These are phyloP conservation scores for Nothophoma quercina DNA, from an alignment of 2,329 filamentous ascomycete species.

Conservation along the genomic window DNA sequence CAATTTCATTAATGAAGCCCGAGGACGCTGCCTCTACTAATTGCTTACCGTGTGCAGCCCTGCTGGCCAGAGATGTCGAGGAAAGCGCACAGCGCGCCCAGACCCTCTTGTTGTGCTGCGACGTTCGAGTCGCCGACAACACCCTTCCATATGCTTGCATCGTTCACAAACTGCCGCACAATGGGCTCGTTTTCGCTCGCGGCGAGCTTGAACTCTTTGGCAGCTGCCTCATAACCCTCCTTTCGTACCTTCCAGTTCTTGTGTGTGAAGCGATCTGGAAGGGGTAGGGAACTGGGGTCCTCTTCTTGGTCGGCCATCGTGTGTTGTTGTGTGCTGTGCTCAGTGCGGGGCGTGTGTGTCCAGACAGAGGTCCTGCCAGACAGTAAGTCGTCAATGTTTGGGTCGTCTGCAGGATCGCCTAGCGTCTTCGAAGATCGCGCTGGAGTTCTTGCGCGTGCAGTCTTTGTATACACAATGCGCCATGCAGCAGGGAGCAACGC, in stretches of 20 bases:
- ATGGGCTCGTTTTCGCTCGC: constrained; percentile 85
- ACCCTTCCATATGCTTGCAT: constrained; percentile 87
- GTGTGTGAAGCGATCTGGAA: constrained; percentile 82
- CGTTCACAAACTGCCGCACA: constrained; percentile 86
- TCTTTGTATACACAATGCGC: not conserved
- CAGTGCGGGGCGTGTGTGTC: constrained; percentile 16
- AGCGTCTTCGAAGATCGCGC: not conserved
- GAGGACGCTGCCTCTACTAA: not conserved
- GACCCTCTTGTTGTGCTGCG: constrained; percentile 91
- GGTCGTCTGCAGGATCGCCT: constrained; percentile 1
- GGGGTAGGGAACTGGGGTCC: constrained; percentile 77
- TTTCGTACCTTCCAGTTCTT: constrained; percentile 99
- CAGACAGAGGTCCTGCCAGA: constrained; percentile 3
- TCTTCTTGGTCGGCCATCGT: constrained; percentile 83
- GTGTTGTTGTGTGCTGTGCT: constrained; percentile 17
- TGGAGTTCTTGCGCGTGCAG: constrained; percentile 6
- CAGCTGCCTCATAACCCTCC: constrained; percentile 89
- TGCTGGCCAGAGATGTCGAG: constrained; percentile 88
- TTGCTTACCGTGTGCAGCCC: constrained; percentile 71
- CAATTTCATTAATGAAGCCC: constrained; percentile 23
- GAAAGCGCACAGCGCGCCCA: constrained; percentile 87
- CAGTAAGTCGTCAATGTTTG: constrained; percentile 13
- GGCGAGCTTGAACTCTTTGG: constrained; percentile 83
- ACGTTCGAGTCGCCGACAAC: constrained; percentile 96
- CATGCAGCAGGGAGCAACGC: not conserved